Evolutionary conservation across 768 basidiomycete genomes (phyloP).

Genomic region (Phlegmacium glaucopus): DNA sequence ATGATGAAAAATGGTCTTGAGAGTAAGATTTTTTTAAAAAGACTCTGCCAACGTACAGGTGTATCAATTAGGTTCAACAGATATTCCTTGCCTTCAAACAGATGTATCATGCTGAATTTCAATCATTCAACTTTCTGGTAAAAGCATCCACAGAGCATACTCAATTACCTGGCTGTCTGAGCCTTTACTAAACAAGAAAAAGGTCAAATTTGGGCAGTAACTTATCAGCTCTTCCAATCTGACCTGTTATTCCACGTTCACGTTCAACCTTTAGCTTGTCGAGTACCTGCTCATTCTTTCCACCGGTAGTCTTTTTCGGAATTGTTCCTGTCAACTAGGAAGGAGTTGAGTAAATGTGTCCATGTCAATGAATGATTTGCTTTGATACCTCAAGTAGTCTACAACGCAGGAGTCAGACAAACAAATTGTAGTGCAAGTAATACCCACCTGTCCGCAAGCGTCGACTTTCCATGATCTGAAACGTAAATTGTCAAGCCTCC

Average conservation of each 20-base stretch:
- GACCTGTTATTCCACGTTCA: constrained; percentile 94
- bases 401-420: background rate
- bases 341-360: constrained; percentile 6
- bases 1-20: background rate
- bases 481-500: constrained; percentile 1
- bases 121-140: constrained; percentile 3
- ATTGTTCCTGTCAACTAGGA: constrained; percentile 86
- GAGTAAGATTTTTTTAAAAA: background rate
- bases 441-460: constrained; percentile 79
- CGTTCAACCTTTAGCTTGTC: constrained; percentile 97
- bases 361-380: background rate
- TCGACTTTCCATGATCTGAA: constrained; percentile 93
- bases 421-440: constrained; percentile 4
- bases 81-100: constrained; percentile 49
- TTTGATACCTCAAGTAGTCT: constrained; percentile 69
- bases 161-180: constrained; percentile 78
- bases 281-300: constrained; percentile 79
- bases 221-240: constrained; percentile 12
- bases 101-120: constrained; percentile 70
- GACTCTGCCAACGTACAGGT: constrained; percentile 48
- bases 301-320: constrained; percentile 48
- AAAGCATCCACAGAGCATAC: background rate
- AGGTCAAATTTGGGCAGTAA: constrained; percentile 4
- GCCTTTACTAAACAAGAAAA: constrained; percentile 69
- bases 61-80: constrained; percentile 96